Conservation (phyloP, 225 moss, liverwort and hornwort genomes). For the Polytrichum formosum region DNA sequence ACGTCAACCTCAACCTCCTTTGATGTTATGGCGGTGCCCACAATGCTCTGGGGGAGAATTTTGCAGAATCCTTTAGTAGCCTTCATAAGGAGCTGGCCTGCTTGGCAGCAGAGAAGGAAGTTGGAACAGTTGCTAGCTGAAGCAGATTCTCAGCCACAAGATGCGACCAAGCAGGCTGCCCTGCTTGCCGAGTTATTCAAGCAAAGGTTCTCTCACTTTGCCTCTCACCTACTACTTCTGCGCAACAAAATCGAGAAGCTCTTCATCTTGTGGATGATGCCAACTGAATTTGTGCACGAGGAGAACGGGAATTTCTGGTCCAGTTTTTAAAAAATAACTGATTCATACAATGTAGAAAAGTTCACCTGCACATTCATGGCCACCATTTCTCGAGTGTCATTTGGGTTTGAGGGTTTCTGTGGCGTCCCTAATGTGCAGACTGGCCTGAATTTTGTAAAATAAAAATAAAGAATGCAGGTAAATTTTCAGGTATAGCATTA, state of each 20-base stretch:
- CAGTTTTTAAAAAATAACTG: neutral
- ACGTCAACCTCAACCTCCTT: slow-evolving; percentile 17
- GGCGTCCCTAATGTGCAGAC: too few species aligned
- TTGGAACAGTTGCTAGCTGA: slow-evolving; percentile 76
- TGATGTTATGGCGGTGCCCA: slow-evolving; percentile 44
- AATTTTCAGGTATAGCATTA: too few species aligned
- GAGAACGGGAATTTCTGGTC: too few species aligned
- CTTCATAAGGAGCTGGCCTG: slow-evolving; percentile 90
- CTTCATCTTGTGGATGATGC: neutral
- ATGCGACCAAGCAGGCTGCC: slow-evolving; percentile 80
- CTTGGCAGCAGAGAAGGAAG: slow-evolving; percentile 93
- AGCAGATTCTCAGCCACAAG: slow-evolving; percentile 84
- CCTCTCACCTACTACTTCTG: neutral
- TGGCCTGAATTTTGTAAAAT: too few species aligned
- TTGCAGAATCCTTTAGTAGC: slow-evolving; percentile 76
- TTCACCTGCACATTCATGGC: neutral
- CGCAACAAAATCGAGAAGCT: too few species aligned
- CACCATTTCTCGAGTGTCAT: neutral
- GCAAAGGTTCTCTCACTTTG: slow-evolving; percentile 55
- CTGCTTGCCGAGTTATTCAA: slow-evolving; percentile 89
- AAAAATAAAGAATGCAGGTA: too few species aligned
- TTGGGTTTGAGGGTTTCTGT: neutral
- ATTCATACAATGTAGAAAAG: neutral
- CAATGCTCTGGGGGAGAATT: slow-evolving; percentile 59
- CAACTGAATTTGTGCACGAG: too few species aligned